A percentile compares a stretch with the other conserved stretches of the same genome.
Conservation (phyloP, 495 filamentous ascomycete species). For the Penicillium robsamsonii region DNA sequence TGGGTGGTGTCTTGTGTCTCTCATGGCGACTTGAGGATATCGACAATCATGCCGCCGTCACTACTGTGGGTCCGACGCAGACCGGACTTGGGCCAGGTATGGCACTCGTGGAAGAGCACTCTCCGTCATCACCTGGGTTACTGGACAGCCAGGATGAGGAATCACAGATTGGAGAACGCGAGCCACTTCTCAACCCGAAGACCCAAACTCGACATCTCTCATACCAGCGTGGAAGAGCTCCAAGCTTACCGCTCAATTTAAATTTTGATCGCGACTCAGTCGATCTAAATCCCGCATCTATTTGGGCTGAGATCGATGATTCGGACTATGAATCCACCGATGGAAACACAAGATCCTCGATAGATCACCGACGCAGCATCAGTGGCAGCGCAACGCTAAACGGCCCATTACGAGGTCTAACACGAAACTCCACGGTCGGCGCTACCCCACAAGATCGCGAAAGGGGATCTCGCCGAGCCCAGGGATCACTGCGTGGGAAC, state of each 20-base stretch:
- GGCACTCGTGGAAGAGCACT: slow-evolving; percentile 42
- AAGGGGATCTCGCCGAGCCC: slow-evolving; percentile 26
- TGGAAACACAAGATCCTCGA: slow-evolving; percentile 16
- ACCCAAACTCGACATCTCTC: slow-evolving; percentile 19
- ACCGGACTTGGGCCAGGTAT: slow-evolving; percentile 45
- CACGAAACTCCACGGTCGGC: slow-evolving; percentile 29
- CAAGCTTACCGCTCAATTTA: slow-evolving; percentile 38
- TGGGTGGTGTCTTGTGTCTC: slow-evolving; percentile 84
- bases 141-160: slow-evolving; percentile 35
- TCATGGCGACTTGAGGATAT: slow-evolving; percentile 88
- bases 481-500: slow-evolving; percentile 9
- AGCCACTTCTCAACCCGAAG: slow-evolving; percentile 36
- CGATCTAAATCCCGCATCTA: slow-evolving; percentile 45
- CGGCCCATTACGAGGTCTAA: slow-evolving; percentile 20
- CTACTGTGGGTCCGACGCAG: slow-evolving; percentile 39
- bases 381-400: slow-evolving; percentile 26
- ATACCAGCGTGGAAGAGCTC: slow-evolving; percentile 32
- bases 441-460: slow-evolving; percentile 23
- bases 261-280: slow-evolving; percentile 28
- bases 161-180: slow-evolving; percentile 33
- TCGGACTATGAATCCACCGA: slow-evolving; percentile 35
- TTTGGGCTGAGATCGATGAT: slow-evolving; percentile 53
- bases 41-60: slow-evolving; percentile 51
- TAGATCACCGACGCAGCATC: slow-evolving; percentile 29
- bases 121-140: slow-evolving; percentile 22